phyloP scores from a whole-genome alignment of 805 yeast species.

The Suhomyces kilbournensis region DNA sequence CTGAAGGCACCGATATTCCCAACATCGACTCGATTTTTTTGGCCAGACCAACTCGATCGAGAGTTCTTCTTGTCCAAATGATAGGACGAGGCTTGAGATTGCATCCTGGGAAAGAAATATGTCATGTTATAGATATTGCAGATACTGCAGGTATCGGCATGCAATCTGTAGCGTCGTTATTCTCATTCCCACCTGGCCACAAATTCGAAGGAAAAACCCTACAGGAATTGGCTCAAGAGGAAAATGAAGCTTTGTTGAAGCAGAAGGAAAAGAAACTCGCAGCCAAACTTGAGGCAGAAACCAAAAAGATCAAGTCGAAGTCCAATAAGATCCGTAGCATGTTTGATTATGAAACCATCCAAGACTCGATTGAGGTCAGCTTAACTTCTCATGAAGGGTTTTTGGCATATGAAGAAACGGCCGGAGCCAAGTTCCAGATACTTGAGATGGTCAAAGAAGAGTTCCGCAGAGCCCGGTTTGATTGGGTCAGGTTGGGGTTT shows the following conservation, averaged over 20 bases:
- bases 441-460: constrained; percentile 11
- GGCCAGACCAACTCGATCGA: constrained; percentile 78
- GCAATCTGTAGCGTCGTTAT: constrained; percentile 30
- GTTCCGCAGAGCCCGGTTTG: constrained; percentile 9
- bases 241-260: constrained; percentile 5
- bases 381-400: constrained; percentile 11
- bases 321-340: background rate
- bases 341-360: background rate
- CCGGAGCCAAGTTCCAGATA: constrained; percentile 8
- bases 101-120: constrained; percentile 56
- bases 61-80: constrained; percentile 76
- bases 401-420: constrained; percentile 10
- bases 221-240: constrained; percentile 26
- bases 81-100: constrained; percentile 82
- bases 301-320: background rate
- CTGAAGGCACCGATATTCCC: constrained; percentile 95
- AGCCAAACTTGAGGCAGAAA: background rate
- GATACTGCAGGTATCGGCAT: constrained; percentile 56
- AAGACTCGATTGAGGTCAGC: background rate
- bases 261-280: background rate
- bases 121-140: constrained; percentile 79
- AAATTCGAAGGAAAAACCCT: constrained; percentile 27
- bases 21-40: constrained; percentile 76
- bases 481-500: constrained; percentile 33
- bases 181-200: constrained; percentile 25